Base-by-base conservation (phyloP, 2,329 filamentous ascomycete species). In the Scolecobasidium constrictum region DNA sequence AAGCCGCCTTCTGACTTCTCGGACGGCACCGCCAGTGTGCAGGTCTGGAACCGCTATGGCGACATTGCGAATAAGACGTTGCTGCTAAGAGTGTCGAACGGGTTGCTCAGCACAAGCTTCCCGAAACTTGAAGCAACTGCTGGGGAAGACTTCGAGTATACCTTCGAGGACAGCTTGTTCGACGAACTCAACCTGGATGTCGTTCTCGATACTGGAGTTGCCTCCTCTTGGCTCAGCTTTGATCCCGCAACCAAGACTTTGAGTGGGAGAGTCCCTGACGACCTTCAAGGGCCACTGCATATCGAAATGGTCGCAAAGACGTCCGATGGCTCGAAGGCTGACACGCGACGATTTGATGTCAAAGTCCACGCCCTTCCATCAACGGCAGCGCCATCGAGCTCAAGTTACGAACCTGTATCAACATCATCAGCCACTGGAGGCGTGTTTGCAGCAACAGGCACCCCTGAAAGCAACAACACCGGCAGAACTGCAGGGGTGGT, bases 11-110 rank as follows among this genome's bases (percentile, higher is more conserved):
- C 66, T n/a, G 64, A 67, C 40, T 72, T 76, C 3, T 65, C 67
- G 38, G 74, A 78, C 3, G 67, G 72, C 20, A 81, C 81, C 49
- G 70, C 90, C 31, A 75, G 69, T 1, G 63, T 87, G 34, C 65
- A 65, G 4, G 73, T 78, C 2, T 64, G 61, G 5, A 81, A 86
- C 53, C 64, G 62, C n/a, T 76, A 71, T 47, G 69, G 68, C 4
- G 73, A 85, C 53, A 62, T 60, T 4, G 71, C 83, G 5, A 75
- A 71, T 38, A 64, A 77, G 12, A 74, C 73, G 1, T 55, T 85
- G 19, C 57, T 59, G 19, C 49, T 77, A 9, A 51, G 62, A 19
- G 57, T 69, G 28, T 42, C 46, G 5, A 57, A 59, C 11, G 57
- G 63, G 9, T 17, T 9, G 13, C 56, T 73, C 7, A 70, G 73